Base-by-base conservation (phyloP, 345 rosid species). In the Syzygium jambos region DNA sequence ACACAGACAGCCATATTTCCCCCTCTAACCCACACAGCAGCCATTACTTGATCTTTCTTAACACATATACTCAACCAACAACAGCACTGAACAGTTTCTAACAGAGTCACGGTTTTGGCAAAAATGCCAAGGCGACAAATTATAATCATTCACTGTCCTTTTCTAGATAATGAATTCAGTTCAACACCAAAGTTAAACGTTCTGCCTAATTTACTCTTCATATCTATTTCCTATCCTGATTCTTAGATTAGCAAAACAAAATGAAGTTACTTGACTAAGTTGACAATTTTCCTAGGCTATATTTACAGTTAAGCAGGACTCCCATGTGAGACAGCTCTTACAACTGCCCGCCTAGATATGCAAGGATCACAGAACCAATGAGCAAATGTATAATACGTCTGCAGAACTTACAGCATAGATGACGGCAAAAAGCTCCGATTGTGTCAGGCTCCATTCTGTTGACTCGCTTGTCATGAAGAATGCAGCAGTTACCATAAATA, bases 361-460 rank as follows among this genome's bases (percentile, higher is more conserved):
- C 49, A 73, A 38, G 25, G 82, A 34, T 38, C 27, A 19, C 49
- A 73, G 82, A 73, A 73, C 14, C 49, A 38, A 73, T 38, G 38
- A 73, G 82, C 27, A n/a, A 85, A 57, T 15, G 41, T 25, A 16
- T 46, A 49, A 25, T 23, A 63, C 46, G 49, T 38, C 41, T 38
- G 23, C 65, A 73, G 55, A 89, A 92, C 99, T 95, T 93, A 96
- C 99, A 54, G 97, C 98, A 93, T 96, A 98, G 86, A 95, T 87
- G 86, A 95, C 98, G 9, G 99, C 99, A 88, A 89, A 93, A 85
- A 94, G 52, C 90, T 98, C 99, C 27, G 99, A 94, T 77, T 86
- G 94, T 10, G 97, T 95, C 94, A 98, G 89, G 89, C 85, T 93
- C 99, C 98, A 98, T 63, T 94, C 95, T 87, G 94, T 93, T 86